Evolutionary conservation across 2,329 filamentous ascomycete species (phyloP).

Genomic region (Botrytis hyacinthi): DNA sequence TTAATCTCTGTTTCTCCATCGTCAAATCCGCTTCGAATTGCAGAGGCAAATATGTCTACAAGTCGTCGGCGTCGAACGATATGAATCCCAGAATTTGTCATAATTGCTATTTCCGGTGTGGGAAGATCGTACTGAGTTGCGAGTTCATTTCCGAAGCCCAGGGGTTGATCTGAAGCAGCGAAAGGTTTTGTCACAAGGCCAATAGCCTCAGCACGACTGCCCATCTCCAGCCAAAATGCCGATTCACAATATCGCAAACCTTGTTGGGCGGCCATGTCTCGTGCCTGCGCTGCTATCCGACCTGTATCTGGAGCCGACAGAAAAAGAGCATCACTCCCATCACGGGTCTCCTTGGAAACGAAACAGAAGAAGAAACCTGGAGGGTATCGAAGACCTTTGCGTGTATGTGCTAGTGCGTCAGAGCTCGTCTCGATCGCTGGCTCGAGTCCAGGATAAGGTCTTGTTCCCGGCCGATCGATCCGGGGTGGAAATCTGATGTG

Average conservation of each 20-base stretch:
- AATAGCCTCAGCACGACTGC: conserved; percentile 72
- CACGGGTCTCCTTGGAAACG: conserved; percentile 59
- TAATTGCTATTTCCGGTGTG: conserved; percentile 79
- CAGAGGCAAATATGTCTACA: conserved; percentile 86
- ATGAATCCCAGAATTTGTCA: conserved; percentile 89
- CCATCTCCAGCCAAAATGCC: conserved; percentile 74
- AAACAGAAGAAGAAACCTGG: conserved; percentile 93
- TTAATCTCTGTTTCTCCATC: conserved; percentile 82
- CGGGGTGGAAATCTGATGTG: conserved; percentile 90
- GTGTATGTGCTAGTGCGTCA: conserved; percentile 49
- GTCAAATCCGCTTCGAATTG: conserved; percentile 71
- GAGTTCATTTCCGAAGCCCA: conserved; percentile 91
- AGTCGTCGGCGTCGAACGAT: conserved; percentile 78
- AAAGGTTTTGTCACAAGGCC: conserved; percentile 74
- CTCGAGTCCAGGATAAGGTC: conserved; percentile 30
- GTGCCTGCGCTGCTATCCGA: conserved; percentile 63
- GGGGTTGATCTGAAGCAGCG: conserved; percentile 62
- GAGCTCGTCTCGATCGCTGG: conserved; percentile 43
- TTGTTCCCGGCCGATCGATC: conserved; percentile 33
- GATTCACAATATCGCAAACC: conserved; percentile 65
- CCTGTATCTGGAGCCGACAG: conserved; percentile 85
- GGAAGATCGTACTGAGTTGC: conserved; percentile 91
- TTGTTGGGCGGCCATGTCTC: conserved; percentile 38
- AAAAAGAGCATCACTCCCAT: conserved; percentile 69
- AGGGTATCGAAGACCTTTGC: conserved; percentile 62